phyloP scores from a whole-genome alignment of 352 stramenopile genomes.

The Pythium insidiosum region DNA sequence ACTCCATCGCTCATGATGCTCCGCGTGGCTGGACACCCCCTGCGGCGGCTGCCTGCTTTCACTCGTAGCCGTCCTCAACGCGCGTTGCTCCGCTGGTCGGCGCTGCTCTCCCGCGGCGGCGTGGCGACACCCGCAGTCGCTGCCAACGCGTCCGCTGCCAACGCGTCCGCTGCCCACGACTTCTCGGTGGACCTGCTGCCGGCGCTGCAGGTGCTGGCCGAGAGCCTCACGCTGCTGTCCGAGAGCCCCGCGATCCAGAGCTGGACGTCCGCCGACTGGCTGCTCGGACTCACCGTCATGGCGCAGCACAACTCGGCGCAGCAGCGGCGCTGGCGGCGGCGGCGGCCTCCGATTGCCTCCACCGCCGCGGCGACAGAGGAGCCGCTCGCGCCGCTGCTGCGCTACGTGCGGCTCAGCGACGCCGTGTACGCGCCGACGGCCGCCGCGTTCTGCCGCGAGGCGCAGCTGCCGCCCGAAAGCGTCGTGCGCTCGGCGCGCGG shows the following conservation, averaged over 20 bases:
- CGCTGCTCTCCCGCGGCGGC: no score
- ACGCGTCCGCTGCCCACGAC: constrained; percentile 12
- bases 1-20: no score
- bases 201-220: constrained; percentile 64
- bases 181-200: constrained; percentile 57
- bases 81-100: no score
- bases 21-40: no score
- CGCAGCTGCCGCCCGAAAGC: constrained; percentile 21
- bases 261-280: constrained; percentile 74
- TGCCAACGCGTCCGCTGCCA: no score
- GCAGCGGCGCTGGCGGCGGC: constrained; percentile 2
- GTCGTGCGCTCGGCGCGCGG: constrained; percentile 46
- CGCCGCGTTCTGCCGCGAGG: constrained; percentile 44
- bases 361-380: neutral
- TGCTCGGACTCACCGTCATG: constrained; percentile 71
- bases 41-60: no score
- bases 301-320: constrained; percentile 58
- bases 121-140: no score
- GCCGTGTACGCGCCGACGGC: constrained; percentile 56
- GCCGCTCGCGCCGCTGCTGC: constrained; percentile 25
- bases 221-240: constrained; percentile 56
- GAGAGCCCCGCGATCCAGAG: constrained; percentile 50
- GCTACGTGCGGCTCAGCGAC: constrained; percentile 56
- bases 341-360: neutral
- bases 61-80: no score